Evolutionary conservation across 164 flowering plant genomes (phyloP).

Genomic region (Kalanchoe fedtschenkoi): DNA sequence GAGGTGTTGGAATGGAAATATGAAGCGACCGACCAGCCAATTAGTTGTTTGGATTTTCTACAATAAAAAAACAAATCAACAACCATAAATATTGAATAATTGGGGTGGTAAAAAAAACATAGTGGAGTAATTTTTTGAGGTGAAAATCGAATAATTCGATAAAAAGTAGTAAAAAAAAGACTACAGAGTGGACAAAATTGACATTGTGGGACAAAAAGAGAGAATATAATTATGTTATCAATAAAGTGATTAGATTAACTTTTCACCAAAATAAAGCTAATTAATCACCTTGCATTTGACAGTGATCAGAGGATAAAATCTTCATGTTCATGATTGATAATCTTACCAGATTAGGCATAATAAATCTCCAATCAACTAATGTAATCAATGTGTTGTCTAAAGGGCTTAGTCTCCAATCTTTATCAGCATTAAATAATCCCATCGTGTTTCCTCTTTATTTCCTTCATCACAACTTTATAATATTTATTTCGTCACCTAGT

Average conservation of each 20-base stretch:
- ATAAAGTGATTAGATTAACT: not conserved
- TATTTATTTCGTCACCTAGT: not conserved
- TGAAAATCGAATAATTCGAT: too few species aligned
- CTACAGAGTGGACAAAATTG: too few species aligned
- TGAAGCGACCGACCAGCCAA: not conserved
- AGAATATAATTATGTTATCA: not conserved
- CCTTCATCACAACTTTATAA: not conserved
- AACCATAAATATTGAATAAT: too few species aligned
- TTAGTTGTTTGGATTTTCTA: not conserved
- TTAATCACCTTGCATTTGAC: not conserved
- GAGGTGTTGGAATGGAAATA: not conserved
- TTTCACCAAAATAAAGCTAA: conserved; percentile 1
- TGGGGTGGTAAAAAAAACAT: too few species aligned
- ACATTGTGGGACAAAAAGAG: not conserved
- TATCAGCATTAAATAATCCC: not conserved
- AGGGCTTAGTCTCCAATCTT: not conserved
- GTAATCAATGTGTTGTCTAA: conserved; percentile 1
- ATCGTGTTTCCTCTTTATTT: not conserved
- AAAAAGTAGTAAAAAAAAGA: too few species aligned
- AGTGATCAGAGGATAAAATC: conserved; percentile 3
- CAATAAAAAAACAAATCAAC: not conserved
- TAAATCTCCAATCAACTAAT: not conserved
- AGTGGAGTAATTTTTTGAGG: too few species aligned
- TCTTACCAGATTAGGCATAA: conserved; percentile 4
- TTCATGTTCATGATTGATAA: conserved; percentile 1